Percentiles rank a stretch among this genome's conserved stretches.
phyloP scores from a whole-genome alignment of 169 alveolate species.

The Neospora caninum region DNA sequence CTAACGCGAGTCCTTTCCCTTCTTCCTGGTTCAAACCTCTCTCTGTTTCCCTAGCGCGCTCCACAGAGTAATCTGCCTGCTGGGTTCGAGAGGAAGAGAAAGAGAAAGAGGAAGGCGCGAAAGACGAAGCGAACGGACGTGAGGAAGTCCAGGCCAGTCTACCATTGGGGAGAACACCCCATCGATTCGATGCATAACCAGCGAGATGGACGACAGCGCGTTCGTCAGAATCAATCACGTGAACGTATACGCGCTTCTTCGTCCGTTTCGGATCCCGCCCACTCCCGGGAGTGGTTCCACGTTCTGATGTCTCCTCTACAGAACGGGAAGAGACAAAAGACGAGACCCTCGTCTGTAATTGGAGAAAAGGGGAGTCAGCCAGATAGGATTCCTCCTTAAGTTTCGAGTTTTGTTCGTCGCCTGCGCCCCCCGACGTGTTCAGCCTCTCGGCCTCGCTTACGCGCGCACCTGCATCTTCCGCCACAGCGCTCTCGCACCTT shows the following conservation, averaged over 20 bases:
- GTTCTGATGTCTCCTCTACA: too few species aligned
- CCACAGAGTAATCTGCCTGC: neutral
- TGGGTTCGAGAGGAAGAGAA: neutral
- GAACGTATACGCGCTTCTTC: constrained; percentile 48
- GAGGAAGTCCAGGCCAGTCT: neutral
- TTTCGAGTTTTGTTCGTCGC: neutral
- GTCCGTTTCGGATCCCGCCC: neutral
- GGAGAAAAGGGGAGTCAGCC: neutral
- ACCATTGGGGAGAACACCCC: constrained; percentile 84
- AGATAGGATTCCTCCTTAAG: neutral
- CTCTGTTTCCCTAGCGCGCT: neutral
- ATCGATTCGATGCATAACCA: constrained; percentile 83
- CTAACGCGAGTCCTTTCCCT: neutral
- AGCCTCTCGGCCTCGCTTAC: neutral
- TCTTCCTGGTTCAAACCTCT: neutral
- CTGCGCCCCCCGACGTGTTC: neutral
- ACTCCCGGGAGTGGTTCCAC: too few species aligned
- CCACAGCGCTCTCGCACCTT: too few species aligned
- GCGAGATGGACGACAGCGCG: constrained; percentile 83
- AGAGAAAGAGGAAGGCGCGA: constrained; percentile 7
- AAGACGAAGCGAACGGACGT: neutral
- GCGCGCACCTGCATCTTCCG: neutral
- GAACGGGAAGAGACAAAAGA: neutral
- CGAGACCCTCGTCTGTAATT: neutral
- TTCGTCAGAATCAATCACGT: constrained; percentile 78